Base-by-base conservation (phyloP, 768 basidiomycete species). In the Rhodotorula kratochvilovae region DNA sequence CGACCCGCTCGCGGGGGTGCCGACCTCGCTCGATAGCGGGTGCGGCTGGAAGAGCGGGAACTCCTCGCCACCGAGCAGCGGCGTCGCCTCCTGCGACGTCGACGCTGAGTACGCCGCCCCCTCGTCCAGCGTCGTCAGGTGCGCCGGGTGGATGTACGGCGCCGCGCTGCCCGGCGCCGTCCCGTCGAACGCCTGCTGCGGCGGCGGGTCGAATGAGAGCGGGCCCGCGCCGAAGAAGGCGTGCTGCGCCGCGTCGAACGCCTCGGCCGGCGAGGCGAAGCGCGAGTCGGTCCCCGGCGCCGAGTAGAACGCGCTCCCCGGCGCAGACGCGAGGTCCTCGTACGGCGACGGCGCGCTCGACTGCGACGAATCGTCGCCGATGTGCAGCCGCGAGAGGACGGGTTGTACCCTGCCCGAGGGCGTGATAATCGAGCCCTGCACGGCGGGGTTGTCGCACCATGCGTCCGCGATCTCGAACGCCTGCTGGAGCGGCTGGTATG, bases 101-200 rank as follows among this genome's bases (percentile, higher is more conserved):
- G 51, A 46, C 8, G 55, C 45, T 55, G 25, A 53, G 54, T 70
- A 64, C 17, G 58, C 63, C 15, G 25, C 55, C 39, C 62, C 54
- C 55, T 71, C 70, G 55, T 71, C 70, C 36, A 71, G 70, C 15
- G 70, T 71, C 3, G 60, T 8, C 7, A 71, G 60, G 48, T 71
- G 70, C n/a, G 45, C 55, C 4, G 70, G 64, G 31, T 71, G 70
- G 36, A 71, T 62, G 42, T 61, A 64, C 15, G 54, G 63, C 29
- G 43, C 5, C 25, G 48, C 48, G 23, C 21, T 25, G 25, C n/a
- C 51, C 36, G n/a, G 11, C 5, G 36, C 29, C 5, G 17, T 12
- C n/a, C 23, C 53, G 31, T 54, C 29, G 29, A 15, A 23, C n/a
- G 33, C 48, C 33, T 33, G 48, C 25, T 17, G 56, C 31, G 25